Evolutionary conservation across 2,329 filamentous ascomycete genomes (phyloP).

Genomic region (Lasiodiplodia gonubiensis): DNA sequence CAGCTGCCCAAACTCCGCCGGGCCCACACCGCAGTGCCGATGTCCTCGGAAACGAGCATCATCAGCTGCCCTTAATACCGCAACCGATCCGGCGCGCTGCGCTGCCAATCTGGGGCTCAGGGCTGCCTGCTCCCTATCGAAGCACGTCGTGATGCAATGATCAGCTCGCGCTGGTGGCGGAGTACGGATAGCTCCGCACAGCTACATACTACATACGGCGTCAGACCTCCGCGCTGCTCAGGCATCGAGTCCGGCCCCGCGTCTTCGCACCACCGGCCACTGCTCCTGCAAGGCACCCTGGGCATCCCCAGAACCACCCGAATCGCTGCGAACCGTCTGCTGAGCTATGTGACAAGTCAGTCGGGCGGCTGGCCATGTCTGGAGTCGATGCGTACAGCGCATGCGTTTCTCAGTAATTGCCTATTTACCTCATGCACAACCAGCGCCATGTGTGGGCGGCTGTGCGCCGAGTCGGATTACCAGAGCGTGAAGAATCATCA

Average conservation of each 20-base stretch:
- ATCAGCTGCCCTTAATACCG: conserved; percentile 9
- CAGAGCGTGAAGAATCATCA: conserved; percentile 44
- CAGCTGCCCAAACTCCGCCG: background rate
- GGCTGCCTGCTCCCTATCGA: background rate
- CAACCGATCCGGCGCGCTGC: background rate
- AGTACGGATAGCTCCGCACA: conserved; percentile 7
- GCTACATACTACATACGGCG: conserved; percentile 3
- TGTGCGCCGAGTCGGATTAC: conserved; percentile 58
- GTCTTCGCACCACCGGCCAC: conserved; percentile 2
- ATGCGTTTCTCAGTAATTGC: conserved; percentile 52
- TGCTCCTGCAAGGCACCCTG: conserved; percentile 24
- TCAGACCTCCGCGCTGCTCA: conserved; percentile 4
- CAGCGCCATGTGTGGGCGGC: conserved; percentile 51
- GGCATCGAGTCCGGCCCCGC: conserved; percentile 13
- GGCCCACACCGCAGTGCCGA: conserved; percentile 5
- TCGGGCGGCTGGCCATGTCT: background rate
- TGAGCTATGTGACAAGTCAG: conserved; percentile 28
- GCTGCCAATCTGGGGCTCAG: background rate
- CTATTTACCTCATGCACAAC: conserved; percentile 58
- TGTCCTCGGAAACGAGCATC: conserved; percentile 3
- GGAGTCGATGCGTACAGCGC: background rate
- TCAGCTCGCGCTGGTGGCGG: conserved; percentile 12
- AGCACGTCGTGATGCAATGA: conserved; percentile 24
- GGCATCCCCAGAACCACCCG: conserved; percentile 20
- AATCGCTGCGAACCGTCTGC: conserved; percentile 11